These are phyloP conservation scores for Batkoa obscura DNA, from an alignment of 371 early-diverging fungal species.

Conservation along the genomic window DNA sequence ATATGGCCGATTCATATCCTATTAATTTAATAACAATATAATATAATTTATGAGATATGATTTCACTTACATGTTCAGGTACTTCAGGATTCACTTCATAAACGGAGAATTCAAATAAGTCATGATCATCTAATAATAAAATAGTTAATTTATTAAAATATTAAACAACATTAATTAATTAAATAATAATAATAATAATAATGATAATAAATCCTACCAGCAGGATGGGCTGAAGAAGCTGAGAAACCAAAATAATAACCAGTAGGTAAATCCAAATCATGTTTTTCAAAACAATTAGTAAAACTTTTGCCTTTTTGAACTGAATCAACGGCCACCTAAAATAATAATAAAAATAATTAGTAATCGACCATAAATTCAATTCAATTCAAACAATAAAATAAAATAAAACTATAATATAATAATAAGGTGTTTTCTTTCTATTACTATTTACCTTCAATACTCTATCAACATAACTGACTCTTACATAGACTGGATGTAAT, in stretches of 20 bases:
- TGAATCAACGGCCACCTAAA: slow-evolving; percentile 41
- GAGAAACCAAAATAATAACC: slow-evolving; percentile 69
- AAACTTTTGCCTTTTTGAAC: slow-evolving; percentile 32
- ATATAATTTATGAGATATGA: not conserved
- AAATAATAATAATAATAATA: not conserved
- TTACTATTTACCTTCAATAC: slow-evolving; percentile 27
- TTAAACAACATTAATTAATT: too few relatives aligned
- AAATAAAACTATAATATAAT: too few relatives aligned
- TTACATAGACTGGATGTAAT: slow-evolving; percentile 27
- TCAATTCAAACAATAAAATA: not conserved
- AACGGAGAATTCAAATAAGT: slow-evolving; percentile 45
- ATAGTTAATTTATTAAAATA: too few relatives aligned
- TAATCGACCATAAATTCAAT: too few relatives aligned
- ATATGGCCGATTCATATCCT: not conserved
- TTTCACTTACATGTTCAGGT: slow-evolving; percentile 17
- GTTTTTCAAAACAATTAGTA: slow-evolving; percentile 35
- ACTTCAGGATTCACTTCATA: slow-evolving; percentile 49
- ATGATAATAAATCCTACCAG: not conserved
- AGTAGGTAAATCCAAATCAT: slow-evolving; percentile 37
- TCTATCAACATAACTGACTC: slow-evolving; percentile 36
- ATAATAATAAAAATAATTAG: not conserved
- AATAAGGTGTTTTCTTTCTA: too few relatives aligned
- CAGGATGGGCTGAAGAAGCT: slow-evolving; percentile 14
- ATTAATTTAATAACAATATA: not conserved
- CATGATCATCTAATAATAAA: slow-evolving; percentile 47